Evolutionary conservation across 2,329 filamentous ascomycete genomes (phyloP), one percentile per base, ranked within the genome.

Genomic region (Penicillium sp.): DNA sequence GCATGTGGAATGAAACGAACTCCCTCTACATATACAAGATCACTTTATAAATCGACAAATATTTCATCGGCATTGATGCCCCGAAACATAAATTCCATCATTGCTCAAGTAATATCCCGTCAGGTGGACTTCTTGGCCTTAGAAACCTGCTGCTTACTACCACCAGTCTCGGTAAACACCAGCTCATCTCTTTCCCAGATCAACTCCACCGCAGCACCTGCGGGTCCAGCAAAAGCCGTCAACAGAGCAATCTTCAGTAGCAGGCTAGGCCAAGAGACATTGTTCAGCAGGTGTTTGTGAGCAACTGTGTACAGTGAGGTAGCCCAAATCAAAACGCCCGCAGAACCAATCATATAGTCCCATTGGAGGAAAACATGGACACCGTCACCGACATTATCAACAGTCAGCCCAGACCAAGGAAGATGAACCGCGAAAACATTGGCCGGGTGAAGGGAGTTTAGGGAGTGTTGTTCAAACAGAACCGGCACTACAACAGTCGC

Each of bases 131-230:
- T 73, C 33, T 71, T 72, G 49, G 57, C 63, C 56, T 65, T 69
- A 33, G 67, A 64, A 19, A 62, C 56, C 45, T 70, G 67, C 56
- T 72, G 70, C 53, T 70, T 73, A 53, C 69, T 69, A 42, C 67
- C 73, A 38, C 69, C 73, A 61, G 69, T 70, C 56, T 71, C 70
- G 55, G 72, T 64, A 25, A 78, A 66, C 2, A 78, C 67, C 31
- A 77, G 42, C 60, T 80, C 77, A 68, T 84, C 81, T 53, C 81
- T 75, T 62, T 78, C 76, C 81, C 81, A 82, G 17, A 83, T 69
- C 54, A 81, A 66, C 43, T 76, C 71, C 7, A 80, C 74, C 8
- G 76, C 74, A 21, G 77, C 75, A 5, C 76, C 80, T 25, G 74
- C 71, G 1, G 81, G 80, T 0, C 81, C 81, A 12, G 74, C 67